Conservation (phyloP, 306 rosid species). For the Argentina anserina region DNA sequence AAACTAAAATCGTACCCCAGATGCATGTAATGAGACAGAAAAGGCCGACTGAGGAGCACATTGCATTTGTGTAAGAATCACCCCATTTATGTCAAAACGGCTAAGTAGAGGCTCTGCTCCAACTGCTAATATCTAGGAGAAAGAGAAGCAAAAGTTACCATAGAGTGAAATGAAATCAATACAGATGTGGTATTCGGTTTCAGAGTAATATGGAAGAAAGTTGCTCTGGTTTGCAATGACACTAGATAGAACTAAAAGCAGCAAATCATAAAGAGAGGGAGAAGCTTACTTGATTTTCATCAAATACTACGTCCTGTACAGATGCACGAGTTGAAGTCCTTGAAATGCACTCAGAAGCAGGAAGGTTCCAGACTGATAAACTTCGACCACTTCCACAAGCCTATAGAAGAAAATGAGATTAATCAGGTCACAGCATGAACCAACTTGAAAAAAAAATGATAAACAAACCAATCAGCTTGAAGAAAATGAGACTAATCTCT, state of each 20-base stretch:
- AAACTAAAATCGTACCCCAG: constrained; percentile 58
- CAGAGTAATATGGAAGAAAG: background rate
- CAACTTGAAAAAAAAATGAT: constrained; percentile 9
- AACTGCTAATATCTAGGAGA: constrained; percentile 64
- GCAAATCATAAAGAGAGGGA: background rate
- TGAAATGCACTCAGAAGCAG: constrained; percentile 76
- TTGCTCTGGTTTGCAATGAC: background rate
- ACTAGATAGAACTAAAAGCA: background rate
- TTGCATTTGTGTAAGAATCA: constrained; percentile 76
- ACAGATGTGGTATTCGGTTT: background rate
- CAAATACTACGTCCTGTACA: constrained; percentile 75
- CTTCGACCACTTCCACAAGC: constrained; percentile 77
- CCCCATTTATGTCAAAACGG: constrained; percentile 77
- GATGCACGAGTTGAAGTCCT: constrained; percentile 52
- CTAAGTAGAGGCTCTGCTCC: constrained; percentile 80
- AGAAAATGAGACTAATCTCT: background rate
- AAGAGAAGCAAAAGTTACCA: background rate
- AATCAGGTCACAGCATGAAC: background rate
- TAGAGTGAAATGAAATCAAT: background rate
- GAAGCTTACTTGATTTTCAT: constrained; percentile 70
- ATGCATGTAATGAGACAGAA: constrained; percentile 69
- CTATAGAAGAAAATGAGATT: constrained; percentile 29
- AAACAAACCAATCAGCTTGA: constrained; percentile 2
- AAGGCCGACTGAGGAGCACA: constrained; percentile 80
- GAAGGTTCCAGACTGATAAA: constrained; percentile 90